Percentiles rank a stretch among this genome's conserved stretches.
phyloP scores from a whole-genome alignment of 106 monocot genomes.

The Alisma plantagoaquatica region DNA sequence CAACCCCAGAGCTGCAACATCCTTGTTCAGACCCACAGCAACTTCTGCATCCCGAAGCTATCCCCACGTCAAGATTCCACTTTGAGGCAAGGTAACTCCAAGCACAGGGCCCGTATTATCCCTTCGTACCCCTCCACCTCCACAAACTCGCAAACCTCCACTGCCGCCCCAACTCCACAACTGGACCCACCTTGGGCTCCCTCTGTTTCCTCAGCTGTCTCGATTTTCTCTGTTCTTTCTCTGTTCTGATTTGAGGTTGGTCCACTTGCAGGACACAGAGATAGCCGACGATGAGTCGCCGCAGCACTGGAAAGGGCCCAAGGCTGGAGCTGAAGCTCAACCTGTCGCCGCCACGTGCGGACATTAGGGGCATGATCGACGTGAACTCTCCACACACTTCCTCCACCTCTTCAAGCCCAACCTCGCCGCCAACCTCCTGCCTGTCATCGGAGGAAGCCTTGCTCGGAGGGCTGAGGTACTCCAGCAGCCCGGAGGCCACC shows the following conservation, averaged over 20 bases:
- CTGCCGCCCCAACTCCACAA: background rate
- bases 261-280: background rate
- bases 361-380: conserved; percentile 14
- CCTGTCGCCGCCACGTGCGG: conserved; percentile 32
- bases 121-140: background rate
- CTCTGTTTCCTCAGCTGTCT: background rate
- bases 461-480: conserved; percentile 15
- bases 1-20: too few relatives aligned
- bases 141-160: background rate
- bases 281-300: conserved; percentile 3
- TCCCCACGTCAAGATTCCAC: too few relatives aligned
- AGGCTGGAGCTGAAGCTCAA: conserved; percentile 56
- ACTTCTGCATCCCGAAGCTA: background rate
- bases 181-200: background rate
- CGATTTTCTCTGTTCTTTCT: background rate
- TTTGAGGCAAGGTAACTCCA: too few relatives aligned
- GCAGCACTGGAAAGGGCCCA: conserved; percentile 31
- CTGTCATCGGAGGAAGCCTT: conserved; percentile 12
- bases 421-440: conserved; percentile 34
- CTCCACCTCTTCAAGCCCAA: conserved; percentile 6
- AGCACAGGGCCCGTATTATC: too few relatives aligned
- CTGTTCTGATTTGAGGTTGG: background rate
- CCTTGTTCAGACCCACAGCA: background rate
- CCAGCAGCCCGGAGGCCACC: conserved; percentile 45
- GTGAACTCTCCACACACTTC: conserved; percentile 13